Conservation (phyloP, 306 rosid species). For the Dryas octopetala region DNA sequence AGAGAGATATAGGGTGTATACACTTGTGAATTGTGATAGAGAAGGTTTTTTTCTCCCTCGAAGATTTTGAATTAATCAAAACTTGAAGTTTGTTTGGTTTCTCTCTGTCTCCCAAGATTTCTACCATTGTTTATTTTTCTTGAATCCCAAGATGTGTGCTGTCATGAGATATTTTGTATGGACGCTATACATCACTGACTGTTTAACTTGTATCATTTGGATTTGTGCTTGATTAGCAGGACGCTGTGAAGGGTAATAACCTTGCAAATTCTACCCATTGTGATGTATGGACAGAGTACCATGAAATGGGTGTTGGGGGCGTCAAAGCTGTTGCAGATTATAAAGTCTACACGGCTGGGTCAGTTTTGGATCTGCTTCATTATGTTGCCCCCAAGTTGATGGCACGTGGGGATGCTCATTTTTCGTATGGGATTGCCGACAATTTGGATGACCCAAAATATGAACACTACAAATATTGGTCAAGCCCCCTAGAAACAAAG, state of each 20-base stretch:
- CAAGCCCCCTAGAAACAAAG: conserved; percentile 82
- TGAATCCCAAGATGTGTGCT: not conserved
- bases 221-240: conserved; percentile 44
- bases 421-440: conserved; percentile 75
- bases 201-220: conserved; percentile 15
- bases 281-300: conserved; percentile 85
- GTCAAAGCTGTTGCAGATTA: conserved; percentile 69
- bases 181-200: not conserved
- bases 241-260: conserved; percentile 57
- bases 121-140: not conserved
- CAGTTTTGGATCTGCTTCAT: conserved; percentile 64
- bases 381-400: conserved; percentile 82
- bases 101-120: conserved; percentile 4
- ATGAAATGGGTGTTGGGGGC: conserved; percentile 75
- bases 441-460: conserved; percentile 71
- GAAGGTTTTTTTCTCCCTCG: no score
- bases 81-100: not conserved
- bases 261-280: conserved; percentile 54
- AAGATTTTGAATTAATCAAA: not conserved
- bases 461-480: conserved; percentile 78
- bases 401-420: conserved; percentile 76
- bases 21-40: no score
- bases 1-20: no score
- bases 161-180: conserved; percentile 1
- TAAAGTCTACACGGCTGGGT: conserved; percentile 63